These are phyloP conservation scores for Thinopyrum elongatum DNA, from an alignment of 176 grass and related monocot species.

Conservation along the genomic window DNA sequence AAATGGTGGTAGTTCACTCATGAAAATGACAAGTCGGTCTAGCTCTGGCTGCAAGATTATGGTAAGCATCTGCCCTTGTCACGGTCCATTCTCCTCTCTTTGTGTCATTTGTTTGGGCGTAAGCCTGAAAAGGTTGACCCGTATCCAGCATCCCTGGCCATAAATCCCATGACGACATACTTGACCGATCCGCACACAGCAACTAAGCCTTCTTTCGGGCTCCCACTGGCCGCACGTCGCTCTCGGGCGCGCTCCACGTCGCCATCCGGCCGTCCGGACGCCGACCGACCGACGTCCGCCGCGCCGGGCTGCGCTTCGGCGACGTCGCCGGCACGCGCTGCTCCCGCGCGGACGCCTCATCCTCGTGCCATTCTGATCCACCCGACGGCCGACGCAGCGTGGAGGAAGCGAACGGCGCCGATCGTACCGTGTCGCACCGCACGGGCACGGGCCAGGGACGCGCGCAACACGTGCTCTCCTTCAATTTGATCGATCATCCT, in stretches of 20 bases:
- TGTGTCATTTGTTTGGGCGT: neutral
- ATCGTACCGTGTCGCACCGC: neutral
- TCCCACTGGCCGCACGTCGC: neutral
- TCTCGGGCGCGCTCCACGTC: neutral
- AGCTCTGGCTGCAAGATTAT: neutral
- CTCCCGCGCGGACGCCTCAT: neutral
- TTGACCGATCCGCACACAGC: neutral
- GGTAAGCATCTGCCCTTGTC: neutral
- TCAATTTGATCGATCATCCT: neutral
- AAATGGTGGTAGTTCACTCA: neutral
- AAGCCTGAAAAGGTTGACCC: conserved; percentile 22
- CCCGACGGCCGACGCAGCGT: too few relatives aligned
- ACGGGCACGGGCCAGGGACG: neutral
- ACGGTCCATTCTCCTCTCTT: neutral
- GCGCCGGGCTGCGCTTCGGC: neutral
- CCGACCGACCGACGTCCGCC: neutral
- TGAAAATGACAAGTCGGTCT: neutral
- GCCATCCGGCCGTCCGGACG: neutral
- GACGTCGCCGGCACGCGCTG: neutral
- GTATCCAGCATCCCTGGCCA: neutral
- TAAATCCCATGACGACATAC: neutral
- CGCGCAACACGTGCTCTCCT: conserved; percentile 1
- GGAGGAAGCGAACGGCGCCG: neutral
- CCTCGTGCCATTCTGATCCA: neutral
- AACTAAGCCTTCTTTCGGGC: neutral